phyloP scores from a whole-genome alignment of 2,329 filamentous ascomycete species.

The Trichophyton simii region DNA sequence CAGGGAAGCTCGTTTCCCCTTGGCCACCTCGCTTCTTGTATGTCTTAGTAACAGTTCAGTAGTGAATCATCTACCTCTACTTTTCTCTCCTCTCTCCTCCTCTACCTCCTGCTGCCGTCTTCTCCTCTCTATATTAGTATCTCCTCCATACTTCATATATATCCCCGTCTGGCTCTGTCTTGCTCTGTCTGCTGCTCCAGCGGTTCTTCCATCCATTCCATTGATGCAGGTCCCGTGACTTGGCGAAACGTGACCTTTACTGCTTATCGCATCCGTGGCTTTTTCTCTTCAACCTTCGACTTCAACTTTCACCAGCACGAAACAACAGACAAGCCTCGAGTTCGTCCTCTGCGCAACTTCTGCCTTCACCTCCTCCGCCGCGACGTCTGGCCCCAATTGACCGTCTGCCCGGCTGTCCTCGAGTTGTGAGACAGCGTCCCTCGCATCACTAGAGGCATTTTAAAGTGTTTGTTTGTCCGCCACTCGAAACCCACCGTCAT shows the following conservation, averaged over 20 bases:
- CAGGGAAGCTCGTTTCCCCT: background rate
- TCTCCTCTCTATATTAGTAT: background rate
- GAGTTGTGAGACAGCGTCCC: background rate
- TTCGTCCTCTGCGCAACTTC: background rate
- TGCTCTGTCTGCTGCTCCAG: background rate
- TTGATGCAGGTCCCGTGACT: background rate
- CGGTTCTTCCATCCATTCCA: background rate
- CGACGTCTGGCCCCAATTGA: background rate
- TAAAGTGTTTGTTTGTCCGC: conserved; percentile 1
- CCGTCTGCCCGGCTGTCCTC: background rate
- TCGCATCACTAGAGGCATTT: background rate
- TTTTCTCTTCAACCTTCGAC: background rate
- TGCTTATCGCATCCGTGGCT: background rate
- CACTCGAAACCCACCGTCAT: conserved; percentile 2
- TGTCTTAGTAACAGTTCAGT: background rate
- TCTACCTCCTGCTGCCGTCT: background rate
- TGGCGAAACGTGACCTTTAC: background rate
- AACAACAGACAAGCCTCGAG: background rate
- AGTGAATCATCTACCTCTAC: background rate
- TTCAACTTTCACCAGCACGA: background rate
- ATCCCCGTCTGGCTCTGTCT: background rate
- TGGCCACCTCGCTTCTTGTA: background rate
- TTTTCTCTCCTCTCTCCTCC: background rate
- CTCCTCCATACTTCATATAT: background rate
- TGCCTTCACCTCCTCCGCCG: background rate